A percentile compares a stretch with the other conserved stretches of the same genome.
Evolutionary conservation across 148 eudicot genomes (phyloP).

Genomic region (Rhododendron mucronatum): DNA sequence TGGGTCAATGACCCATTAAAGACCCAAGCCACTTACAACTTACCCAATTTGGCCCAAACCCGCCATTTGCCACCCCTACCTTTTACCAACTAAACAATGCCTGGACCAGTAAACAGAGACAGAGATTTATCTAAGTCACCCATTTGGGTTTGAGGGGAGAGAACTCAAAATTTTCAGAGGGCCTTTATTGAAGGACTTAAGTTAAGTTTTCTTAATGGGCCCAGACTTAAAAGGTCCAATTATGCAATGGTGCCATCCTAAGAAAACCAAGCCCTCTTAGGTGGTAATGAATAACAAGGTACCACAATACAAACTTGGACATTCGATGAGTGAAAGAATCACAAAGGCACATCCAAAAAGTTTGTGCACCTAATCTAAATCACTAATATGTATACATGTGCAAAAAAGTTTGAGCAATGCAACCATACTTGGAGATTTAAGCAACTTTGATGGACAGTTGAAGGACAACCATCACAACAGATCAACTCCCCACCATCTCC

Average conservation of each 20-base stretch:
- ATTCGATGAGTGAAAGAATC: background rate
- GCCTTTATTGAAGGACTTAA: too few species aligned
- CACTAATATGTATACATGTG: background rate
- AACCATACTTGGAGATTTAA: slow-evolving; percentile 57
- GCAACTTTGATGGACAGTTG: slow-evolving; percentile 85
- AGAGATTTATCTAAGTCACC: background rate
- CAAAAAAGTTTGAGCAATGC: background rate
- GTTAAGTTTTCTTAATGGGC: too few species aligned
- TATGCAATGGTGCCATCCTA: background rate
- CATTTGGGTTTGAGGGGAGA: background rate
- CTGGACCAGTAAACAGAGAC: background rate
- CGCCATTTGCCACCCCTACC: too few species aligned
- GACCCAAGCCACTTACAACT: too few species aligned
- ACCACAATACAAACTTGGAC: background rate
- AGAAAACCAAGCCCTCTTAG: background rate
- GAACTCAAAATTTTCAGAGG: background rate
- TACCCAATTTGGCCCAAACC: too few species aligned
- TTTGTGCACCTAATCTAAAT: background rate
- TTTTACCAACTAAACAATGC: background rate
- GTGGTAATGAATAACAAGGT: background rate
- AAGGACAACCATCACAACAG: slow-evolving; percentile 95
- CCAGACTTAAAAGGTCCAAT: background rate
- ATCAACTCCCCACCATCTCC: slow-evolving; percentile 96
- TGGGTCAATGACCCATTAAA: too few species aligned
- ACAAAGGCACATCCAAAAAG: background rate